phyloP scores from a whole-genome alignment of 2,329 filamentous ascomycete genomes.

The Alternaria postmessia region DNA sequence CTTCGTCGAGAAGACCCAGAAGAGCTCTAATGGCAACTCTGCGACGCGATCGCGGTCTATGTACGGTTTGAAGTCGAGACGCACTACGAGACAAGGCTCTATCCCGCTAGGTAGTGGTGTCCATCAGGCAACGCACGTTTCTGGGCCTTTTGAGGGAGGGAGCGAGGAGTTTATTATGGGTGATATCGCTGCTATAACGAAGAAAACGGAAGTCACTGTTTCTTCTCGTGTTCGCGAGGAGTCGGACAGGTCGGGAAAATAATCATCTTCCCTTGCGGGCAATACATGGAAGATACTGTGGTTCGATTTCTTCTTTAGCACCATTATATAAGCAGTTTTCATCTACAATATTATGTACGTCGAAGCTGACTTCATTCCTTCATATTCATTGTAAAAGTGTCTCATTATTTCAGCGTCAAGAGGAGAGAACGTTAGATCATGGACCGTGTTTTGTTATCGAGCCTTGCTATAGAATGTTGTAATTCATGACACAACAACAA shows the following conservation, averaged over 20 bases:
- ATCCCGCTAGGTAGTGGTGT: conserved; percentile 12
- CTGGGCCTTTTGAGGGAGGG: not conserved
- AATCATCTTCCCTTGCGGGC: not conserved
- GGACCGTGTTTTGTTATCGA: not conserved
- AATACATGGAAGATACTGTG: not conserved
- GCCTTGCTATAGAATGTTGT: not conserved
- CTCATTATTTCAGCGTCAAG: too few species aligned
- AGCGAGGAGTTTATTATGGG: conserved; percentile 21
- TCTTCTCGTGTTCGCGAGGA: not conserved
- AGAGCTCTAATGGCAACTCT: conserved; percentile 13
- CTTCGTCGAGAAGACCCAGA: conserved; percentile 25
- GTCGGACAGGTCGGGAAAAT: not conserved
- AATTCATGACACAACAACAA: not conserved
- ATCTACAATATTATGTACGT: not conserved
- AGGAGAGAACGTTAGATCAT: not conserved
- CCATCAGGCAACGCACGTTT: not conserved
- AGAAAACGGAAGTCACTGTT: conserved; percentile 16
- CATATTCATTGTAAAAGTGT: not conserved
- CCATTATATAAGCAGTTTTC: not conserved
- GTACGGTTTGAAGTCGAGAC: conserved; percentile 12
- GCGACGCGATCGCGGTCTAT: conserved; percentile 12
- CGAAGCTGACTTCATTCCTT: not conserved
- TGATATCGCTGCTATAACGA: conserved; percentile 11
- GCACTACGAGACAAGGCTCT: conserved; percentile 5
- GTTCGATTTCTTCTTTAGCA: not conserved